Evolutionary conservation across 768 basidiomycete species (phyloP).

Genomic region (Pulveroboletus sp.): DNA sequence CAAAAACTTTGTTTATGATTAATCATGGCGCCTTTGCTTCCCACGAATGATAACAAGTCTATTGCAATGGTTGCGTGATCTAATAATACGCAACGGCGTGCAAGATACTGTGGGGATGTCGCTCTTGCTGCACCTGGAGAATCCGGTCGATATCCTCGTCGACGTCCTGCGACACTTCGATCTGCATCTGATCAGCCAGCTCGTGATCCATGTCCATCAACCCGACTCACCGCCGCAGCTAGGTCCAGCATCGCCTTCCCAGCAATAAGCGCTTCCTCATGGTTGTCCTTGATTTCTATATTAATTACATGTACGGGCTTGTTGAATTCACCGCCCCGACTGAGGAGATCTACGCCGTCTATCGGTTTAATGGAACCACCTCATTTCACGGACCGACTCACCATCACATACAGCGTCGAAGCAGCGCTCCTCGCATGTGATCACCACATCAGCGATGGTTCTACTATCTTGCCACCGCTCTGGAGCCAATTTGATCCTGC

Average conservation of each 20-base stretch:
- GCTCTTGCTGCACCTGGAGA: conserved; percentile 78
- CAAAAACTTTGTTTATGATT: conserved; percentile 11
- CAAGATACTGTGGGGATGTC: conserved; percentile 86
- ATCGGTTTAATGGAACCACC: conserved; percentile 9
- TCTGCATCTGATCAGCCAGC: conserved; percentile 43
- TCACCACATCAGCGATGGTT: conserved; percentile 90
- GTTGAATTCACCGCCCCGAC: conserved; percentile 87
- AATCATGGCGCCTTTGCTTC: conserved; percentile 58
- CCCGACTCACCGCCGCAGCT: conserved; percentile 70
- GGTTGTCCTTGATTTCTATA: conserved; percentile 98
- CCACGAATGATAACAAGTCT: conserved; percentile 40
- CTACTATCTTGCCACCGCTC: conserved; percentile 96
- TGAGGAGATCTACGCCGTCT: conserved; percentile 62
- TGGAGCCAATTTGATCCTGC: conserved; percentile 85
- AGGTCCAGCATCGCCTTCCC: conserved; percentile 93
- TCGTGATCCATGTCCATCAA: background rate
- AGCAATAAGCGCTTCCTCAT: conserved; percentile 95
- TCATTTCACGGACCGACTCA: conserved; percentile 35
- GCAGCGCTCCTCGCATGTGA: conserved; percentile 98
- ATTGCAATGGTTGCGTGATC: conserved; percentile 22
- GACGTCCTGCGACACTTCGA: conserved; percentile 79
- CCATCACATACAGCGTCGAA: conserved; percentile 99
- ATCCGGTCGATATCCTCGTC: conserved; percentile 90
- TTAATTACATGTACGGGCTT: conserved; percentile 95
- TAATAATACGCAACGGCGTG: conserved; percentile 93